These are phyloP conservation scores for Syncephalastrum racemosum DNA, from an alignment of 371 early-diverging fungal genomes.

Conservation along the genomic window DNA sequence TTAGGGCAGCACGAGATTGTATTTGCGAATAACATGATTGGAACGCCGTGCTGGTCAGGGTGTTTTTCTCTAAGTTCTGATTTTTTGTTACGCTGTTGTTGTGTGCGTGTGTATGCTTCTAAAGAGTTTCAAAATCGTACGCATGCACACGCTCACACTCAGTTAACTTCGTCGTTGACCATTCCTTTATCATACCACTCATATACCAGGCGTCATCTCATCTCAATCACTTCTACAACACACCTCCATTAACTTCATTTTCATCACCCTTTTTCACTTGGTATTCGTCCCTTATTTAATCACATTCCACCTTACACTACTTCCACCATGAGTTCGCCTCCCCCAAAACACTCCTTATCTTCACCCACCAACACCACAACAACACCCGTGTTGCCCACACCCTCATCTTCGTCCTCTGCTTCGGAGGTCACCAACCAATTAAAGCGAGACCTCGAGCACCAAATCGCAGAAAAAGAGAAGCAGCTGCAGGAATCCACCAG, in stretches of 20 bases:
- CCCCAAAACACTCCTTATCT: conserved; percentile 46
- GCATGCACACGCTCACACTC: conserved; percentile 27
- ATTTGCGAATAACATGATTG: no score
- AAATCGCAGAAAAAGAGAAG: conserved; percentile 44
- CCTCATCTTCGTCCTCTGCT: conserved; percentile 38
- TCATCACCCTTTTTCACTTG: conserved; percentile 3
- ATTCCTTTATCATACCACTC: conserved; percentile 6
- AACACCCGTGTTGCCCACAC: conserved; percentile 41
- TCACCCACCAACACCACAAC: conserved; percentile 26
- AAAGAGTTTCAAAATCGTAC: conserved; percentile 17
- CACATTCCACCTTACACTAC: background rate
- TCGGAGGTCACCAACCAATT: conserved; percentile 19
- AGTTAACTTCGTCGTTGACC: conserved; percentile 9
- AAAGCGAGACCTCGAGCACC: conserved; percentile 39
- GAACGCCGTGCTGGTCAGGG: no score
- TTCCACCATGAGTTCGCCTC: conserved; percentile 22
- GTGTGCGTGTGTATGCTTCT: conserved; percentile 24
- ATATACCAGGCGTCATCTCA: conserved; percentile 2
- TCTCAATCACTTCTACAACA: background rate
- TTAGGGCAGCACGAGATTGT: no score
- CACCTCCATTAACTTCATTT: background rate
- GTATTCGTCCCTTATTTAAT: conserved; percentile 2
- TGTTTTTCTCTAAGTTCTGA: conserved; percentile 10
- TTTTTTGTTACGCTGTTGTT: conserved; percentile 21
- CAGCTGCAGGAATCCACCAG: conserved; percentile 41